Percentiles rank a stretch among this genome's conserved stretches.
Conservation (phyloP, 1,139 yeast genomes). For the Taphrina wiesneri region DNA sequence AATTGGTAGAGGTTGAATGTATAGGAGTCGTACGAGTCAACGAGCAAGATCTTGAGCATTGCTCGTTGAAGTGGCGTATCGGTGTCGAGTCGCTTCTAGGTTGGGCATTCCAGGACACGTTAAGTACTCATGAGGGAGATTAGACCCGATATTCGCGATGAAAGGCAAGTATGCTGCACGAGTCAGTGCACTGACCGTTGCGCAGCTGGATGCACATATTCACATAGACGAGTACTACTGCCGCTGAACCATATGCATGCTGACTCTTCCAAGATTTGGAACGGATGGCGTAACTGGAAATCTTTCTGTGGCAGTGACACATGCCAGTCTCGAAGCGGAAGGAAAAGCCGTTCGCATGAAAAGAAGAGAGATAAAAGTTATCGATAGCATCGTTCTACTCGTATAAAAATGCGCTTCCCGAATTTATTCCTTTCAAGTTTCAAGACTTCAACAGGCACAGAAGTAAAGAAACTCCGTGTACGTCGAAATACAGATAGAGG, state of each 20-base stretch:
- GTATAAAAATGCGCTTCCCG: background rate
- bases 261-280: background rate
- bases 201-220: too few species aligned
- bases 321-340: background rate
- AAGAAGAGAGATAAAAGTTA: background rate
- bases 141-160: too few species aligned
- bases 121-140: background rate
- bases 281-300: background rate
- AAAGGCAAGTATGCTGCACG: background rate
- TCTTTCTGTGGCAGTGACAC: conserved; percentile 1
- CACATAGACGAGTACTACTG: too few species aligned
- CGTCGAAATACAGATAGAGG: background rate
- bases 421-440: background rate
- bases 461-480: background rate
- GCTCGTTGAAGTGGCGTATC: background rate
- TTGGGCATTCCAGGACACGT: background rate
- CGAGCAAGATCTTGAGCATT: conserved; percentile 52
- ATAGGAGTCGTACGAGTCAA: conserved; percentile 94
- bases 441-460: background rate
- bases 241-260: too few species aligned
- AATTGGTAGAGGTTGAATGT: conserved; percentile 75
- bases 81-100: background rate
- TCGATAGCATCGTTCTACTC: background rate
- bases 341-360: background rate
- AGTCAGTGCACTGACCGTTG: too few species aligned